Percentiles rank a stretch among this genome's conserved stretches.
Evolutionary conservation across 441 rosid genomes (phyloP).

Genomic region (Croton laevigatus): DNA sequence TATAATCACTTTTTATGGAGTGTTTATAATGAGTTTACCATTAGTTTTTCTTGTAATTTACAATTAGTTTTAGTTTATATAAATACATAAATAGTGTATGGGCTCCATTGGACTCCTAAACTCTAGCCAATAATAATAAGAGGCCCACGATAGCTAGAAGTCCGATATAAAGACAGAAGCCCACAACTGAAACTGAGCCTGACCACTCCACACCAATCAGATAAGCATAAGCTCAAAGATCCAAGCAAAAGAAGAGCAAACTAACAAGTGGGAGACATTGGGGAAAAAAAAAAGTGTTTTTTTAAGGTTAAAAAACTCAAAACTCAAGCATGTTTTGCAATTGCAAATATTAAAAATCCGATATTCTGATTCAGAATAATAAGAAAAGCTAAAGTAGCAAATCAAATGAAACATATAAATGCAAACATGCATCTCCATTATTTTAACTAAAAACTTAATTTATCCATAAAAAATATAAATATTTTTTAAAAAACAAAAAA

Average conservation of each 20-base stretch:
- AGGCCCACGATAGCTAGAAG: neutral
- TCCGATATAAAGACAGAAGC: neutral
- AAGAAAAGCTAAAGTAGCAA: neutral
- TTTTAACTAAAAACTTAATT: too few relatives aligned
- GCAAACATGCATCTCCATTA: too few relatives aligned
- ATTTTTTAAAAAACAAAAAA: too few relatives aligned
- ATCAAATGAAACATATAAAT: neutral
- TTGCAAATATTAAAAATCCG: neutral
- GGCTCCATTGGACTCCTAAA: neutral
- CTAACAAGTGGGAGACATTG: neutral
- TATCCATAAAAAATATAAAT: too few relatives aligned
- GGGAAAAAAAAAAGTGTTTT: too few relatives aligned
- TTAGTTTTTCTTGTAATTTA: too few relatives aligned
- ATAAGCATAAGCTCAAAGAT: neutral
- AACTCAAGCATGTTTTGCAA: neutral
- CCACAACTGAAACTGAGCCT: neutral
- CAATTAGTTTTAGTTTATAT: neutral
- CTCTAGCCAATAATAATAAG: neutral
- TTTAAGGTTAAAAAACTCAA: too few relatives aligned
- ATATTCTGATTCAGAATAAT: neutral
- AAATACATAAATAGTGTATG: too few relatives aligned
- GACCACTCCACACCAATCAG: neutral
- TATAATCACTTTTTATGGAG: too few relatives aligned
- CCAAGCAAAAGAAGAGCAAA: neutral
- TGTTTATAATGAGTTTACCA: too few relatives aligned